Percentiles rank a stretch among this genome's conserved stretches.
These are phyloP conservation scores for Catharanthus roseus DNA, from an alignment of 257 asterid species.

Conservation along the genomic window DNA sequence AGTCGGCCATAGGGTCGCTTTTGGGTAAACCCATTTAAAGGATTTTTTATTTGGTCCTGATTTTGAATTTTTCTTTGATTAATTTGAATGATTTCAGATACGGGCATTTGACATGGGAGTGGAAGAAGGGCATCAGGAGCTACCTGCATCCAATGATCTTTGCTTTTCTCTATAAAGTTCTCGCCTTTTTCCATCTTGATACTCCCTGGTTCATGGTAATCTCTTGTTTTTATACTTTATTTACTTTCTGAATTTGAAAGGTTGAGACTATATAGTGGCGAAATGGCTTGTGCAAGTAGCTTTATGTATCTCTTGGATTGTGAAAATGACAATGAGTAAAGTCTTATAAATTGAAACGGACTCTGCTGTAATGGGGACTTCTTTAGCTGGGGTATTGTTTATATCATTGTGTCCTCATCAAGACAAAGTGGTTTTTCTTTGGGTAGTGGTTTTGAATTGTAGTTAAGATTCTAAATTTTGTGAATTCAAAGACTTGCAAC, in stretches of 20 bases:
- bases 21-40: slow-evolving; percentile 41
- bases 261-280: background rate
- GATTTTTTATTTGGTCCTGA: background rate
- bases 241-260: slow-evolving; percentile 3
- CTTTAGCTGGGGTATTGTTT: too few species aligned
- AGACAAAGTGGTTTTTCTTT: background rate
- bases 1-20: slow-evolving; percentile 62
- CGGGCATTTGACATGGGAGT: slow-evolving; percentile 84
- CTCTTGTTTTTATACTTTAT: background rate
- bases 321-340: background rate
- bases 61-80: background rate
- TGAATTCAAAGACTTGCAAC: background rate
- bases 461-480: background rate
- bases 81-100: slow-evolving; percentile 36
- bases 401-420: too few species aligned
- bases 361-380: too few species aligned
- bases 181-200: slow-evolving; percentile 62
- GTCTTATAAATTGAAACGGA: too few species aligned
- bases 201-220: slow-evolving; percentile 87
- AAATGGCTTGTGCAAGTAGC: background rate
- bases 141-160: slow-evolving; percentile 84
- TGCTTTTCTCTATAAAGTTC: slow-evolving; percentile 73
- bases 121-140: slow-evolving; percentile 85
- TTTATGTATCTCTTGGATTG: background rate
- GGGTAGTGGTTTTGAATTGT: background rate